Percentiles rank a stretch among this genome's conserved stretches.
phyloP scores from a whole-genome alignment of 1,284 basidiomycete genomes.

The Porodaedalea pini region DNA sequence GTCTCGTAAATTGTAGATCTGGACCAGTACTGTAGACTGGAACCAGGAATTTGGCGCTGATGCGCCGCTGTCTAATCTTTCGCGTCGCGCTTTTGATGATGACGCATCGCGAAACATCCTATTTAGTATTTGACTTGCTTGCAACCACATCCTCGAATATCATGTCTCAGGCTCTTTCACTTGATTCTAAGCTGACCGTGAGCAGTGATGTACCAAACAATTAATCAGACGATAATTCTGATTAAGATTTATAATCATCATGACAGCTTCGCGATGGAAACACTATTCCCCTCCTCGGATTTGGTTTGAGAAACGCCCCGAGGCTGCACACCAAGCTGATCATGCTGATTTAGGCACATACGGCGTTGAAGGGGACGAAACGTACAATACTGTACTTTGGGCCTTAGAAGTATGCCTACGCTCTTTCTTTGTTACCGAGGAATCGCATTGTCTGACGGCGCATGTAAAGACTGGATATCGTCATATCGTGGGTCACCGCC shows the following conservation, averaged over 20 bases:
- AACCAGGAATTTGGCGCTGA: not conserved
- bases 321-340: slow-evolving; percentile 10
- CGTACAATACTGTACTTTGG: slow-evolving; percentile 54
- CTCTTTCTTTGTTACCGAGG: slow-evolving; percentile 2
- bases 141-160: not conserved
- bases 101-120: not conserved
- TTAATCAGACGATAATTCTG: no score
- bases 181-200: slow-evolving; percentile 12
- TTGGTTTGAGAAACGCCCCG: slow-evolving; percentile 40
- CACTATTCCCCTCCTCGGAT: slow-evolving; percentile 60
- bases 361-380: slow-evolving; percentile 56
- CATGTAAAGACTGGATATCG: slow-evolving; percentile 54
- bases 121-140: no score
- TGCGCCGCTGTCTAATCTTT: no score
- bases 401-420: slow-evolving; percentile 52
- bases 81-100: no score
- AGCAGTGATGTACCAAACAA: not conserved
- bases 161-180: slow-evolving; percentile 2
- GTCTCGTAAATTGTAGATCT: no score
- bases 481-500: slow-evolving; percentile 49
- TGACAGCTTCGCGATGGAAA: slow-evolving; percentile 57
- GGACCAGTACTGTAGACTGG: no score
- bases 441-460: slow-evolving; percentile 1
- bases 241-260: not conserved
- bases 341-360: slow-evolving; percentile 49